These are phyloP conservation scores for Calonectria pseudoturangicola DNA, from an alignment of 2,329 filamentous ascomycete species.

Conservation along the genomic window DNA sequence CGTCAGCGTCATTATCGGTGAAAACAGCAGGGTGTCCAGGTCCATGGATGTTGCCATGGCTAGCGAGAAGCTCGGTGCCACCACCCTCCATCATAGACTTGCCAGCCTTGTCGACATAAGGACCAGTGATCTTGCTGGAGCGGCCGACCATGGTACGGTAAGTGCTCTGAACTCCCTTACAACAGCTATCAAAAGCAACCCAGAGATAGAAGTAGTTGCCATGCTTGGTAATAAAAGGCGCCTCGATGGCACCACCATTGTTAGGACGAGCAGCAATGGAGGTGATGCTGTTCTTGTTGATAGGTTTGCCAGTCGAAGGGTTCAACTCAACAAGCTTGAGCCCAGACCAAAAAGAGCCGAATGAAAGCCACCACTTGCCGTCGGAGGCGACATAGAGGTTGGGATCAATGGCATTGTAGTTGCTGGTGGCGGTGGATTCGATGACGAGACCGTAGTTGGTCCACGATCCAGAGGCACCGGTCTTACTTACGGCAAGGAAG, in stretches of 20 bases:
- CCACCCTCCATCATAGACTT: constrained; percentile 1
- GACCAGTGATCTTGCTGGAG: constrained; percentile 3
- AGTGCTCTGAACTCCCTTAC: constrained; percentile 47
- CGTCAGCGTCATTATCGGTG: constrained; percentile 55
- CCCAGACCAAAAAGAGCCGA: constrained; percentile 58
- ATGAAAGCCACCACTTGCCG: constrained; percentile 57
- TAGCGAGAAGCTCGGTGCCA: constrained; percentile 2
- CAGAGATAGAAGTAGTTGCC: constrained; percentile 59
- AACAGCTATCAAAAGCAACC: constrained; percentile 58
- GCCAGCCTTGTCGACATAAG: constrained; percentile 8
- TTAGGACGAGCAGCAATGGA: not conserved
- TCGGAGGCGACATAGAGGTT: constrained; percentile 49
- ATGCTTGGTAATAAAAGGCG: constrained; percentile 54
- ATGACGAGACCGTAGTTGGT: constrained; percentile 5
- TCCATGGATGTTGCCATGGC: constrained; percentile 30
- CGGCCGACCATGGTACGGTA: constrained; percentile 11
- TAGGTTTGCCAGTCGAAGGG: constrained; percentile 33
- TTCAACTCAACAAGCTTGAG: constrained; percentile 56
- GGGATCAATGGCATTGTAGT: constrained; percentile 11
- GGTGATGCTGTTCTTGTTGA: constrained; percentile 1
- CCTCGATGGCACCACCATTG: constrained; percentile 50
- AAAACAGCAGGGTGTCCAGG: constrained; percentile 58
- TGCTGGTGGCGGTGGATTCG: not conserved
- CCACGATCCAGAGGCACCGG: constrained; percentile 43
- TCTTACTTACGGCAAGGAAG: constrained; percentile 57